phyloP scores from a whole-genome alignment of 129 eudicot genomes.

The Centrapalus pauciflorus region DNA sequence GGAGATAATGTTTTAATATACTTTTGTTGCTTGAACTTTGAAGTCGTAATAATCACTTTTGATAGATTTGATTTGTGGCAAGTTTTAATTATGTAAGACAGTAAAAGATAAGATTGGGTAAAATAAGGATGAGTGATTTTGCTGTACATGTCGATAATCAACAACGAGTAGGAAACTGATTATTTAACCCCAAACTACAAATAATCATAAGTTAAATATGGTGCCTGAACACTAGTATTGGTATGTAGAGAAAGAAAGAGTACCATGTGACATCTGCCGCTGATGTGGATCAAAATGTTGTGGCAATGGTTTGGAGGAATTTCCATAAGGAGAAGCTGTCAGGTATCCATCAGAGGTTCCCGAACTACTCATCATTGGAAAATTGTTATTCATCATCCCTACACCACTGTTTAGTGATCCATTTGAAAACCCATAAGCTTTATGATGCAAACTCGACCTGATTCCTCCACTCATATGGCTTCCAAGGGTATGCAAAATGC shows the following conservation, averaged over 20 bases:
- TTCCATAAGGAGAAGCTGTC: conserved; percentile 40
- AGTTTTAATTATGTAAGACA: no score
- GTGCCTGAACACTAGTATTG: no score
- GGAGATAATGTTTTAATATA: no score
- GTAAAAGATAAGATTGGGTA: no score
- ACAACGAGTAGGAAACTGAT: no score
- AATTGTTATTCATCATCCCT: conserved; percentile 47
- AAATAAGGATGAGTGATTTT: no score
- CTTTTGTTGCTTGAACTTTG: no score
- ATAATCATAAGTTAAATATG: no score
- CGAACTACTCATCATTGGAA: conserved; percentile 55
- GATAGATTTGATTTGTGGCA: no score
- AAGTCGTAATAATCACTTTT: no score
- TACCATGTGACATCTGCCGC: conserved; percentile 54
- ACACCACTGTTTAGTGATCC: conserved; percentile 57
- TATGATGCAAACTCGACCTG: conserved; percentile 73
- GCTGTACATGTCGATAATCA: no score
- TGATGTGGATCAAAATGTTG: conserved; percentile 63
- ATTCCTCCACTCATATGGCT: conserved; percentile 75
- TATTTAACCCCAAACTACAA: no score
- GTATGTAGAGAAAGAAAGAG: background rate
- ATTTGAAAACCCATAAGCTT: conserved; percentile 44
- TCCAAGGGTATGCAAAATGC: conserved; percentile 68
- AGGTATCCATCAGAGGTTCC: conserved; percentile 58
- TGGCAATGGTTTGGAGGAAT: conserved; percentile 40